A percentile compares a stretch with the other conserved stretches of the same genome.
phyloP scores from a whole-genome alignment of 768 basidiomycete species.

The Dioszegia aurantiaca region DNA sequence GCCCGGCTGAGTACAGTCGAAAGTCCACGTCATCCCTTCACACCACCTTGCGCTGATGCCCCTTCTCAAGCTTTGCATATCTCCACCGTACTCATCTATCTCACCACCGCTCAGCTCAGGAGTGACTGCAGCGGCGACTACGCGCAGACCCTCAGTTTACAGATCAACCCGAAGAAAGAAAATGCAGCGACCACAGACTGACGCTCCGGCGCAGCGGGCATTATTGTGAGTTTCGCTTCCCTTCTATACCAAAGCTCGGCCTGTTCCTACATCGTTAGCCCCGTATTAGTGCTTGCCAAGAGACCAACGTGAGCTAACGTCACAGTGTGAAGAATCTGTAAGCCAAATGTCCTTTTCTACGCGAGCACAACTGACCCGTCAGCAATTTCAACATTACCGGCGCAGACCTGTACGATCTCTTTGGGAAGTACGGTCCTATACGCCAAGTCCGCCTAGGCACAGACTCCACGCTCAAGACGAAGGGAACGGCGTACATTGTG shows the following conservation, averaged over 20 bases:
- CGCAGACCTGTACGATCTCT: conserved; percentile 92
- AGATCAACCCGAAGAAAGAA: too few species aligned
- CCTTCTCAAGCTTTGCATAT: too few species aligned
- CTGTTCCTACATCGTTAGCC: too few species aligned
- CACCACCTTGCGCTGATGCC: too few species aligned
- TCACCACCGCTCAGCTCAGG: too few species aligned
- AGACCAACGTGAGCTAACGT: conserved; percentile 9
- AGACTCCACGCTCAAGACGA: conserved; percentile 70
- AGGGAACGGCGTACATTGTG: conserved; percentile 91
- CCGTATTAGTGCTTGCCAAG: too few species aligned
- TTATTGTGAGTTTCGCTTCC: conserved; percentile 39
- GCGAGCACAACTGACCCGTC: neutral
- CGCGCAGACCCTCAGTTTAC: too few species aligned
- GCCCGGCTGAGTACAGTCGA: too few species aligned
- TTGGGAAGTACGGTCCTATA: conserved; percentile 94
- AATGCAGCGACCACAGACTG: conserved; percentile 44
- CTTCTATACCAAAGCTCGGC: too few species aligned
- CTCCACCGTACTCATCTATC: too few species aligned
- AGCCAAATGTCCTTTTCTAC: conserved; percentile 6
- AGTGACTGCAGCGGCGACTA: too few species aligned
- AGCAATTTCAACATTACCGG: conserved; percentile 57
- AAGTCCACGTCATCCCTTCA: too few species aligned
- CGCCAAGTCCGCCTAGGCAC: conserved; percentile 92
- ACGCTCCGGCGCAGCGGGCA: conserved; percentile 45
- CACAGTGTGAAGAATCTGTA: conserved; percentile 49